A percentile compares a stretch with the other conserved stretches of the same genome.
Evolutionary conservation across 2,329 filamentous ascomycete genomes (phyloP).

Genomic region (Colletotrichum sp.): DNA sequence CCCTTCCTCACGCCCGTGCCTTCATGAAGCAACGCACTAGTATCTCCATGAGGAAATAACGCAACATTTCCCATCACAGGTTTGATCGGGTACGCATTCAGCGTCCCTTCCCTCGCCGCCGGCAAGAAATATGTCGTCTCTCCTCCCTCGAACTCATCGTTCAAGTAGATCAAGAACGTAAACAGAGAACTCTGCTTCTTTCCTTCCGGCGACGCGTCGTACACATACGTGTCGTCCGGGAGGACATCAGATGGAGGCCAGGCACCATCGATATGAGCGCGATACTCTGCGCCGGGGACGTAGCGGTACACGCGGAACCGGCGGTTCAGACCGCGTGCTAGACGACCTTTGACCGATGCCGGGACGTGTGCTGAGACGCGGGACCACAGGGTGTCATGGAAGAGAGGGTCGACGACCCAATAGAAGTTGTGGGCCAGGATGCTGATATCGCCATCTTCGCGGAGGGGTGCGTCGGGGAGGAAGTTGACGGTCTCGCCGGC

Average conservation of each 20-base stretch:
- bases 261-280: conserved; percentile 73
- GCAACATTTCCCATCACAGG: conserved; percentile 73
- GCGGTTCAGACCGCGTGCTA: conserved; percentile 68
- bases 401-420: conserved; percentile 70
- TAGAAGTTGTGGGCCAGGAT: conserved; percentile 77
- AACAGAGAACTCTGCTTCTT: conserved; percentile 71
- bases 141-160: conserved; percentile 74
- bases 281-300: conserved; percentile 74
- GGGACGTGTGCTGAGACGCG: conserved; percentile 66
- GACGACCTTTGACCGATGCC: conserved; percentile 55
- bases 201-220: conserved; percentile 65
- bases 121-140: conserved; percentile 77
- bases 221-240: conserved; percentile 64
- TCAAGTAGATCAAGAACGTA: conserved; percentile 73
- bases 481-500: conserved; percentile 71
- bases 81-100: conserved; percentile 73
- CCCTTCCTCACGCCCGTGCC: conserved; percentile 73
- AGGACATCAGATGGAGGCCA: conserved; percentile 75
- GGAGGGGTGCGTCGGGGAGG: conserved; percentile 70
- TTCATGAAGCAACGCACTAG: conserved; percentile 69
- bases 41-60: conserved; percentile 74
- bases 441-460: conserved; percentile 68
- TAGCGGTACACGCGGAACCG: conserved; percentile 77
- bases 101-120: conserved; percentile 64
- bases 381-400: conserved; percentile 68